Evolutionary conservation across 2,329 filamentous ascomycete species (phyloP), one percentile per base, ranked within the genome.

Genomic region (Fusarium papillatum): DNA sequence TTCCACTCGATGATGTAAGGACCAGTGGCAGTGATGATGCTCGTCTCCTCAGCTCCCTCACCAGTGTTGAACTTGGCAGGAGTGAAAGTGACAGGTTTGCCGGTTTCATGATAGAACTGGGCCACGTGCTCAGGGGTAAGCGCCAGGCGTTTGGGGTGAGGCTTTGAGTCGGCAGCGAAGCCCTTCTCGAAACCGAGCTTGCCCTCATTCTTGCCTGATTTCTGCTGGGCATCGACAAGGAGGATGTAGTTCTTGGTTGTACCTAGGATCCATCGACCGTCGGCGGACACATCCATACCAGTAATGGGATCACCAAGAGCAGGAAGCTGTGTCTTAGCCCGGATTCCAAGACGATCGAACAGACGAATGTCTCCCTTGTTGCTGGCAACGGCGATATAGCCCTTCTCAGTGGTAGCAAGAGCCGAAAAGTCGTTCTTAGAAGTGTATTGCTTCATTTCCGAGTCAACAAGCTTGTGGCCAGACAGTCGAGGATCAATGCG

Each of bases 341-440:
- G 97, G 86, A 98, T 97, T 17, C 97, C 97, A 3, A 99, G 91
- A 22, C 96, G 94, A 83, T 99, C 97, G 80, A 99, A 99, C 79
- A 99, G 92, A 66, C 97, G 95, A 73, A 99, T 95, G 78, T 99
- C 97, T 79, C 97, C 97, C 88, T 99, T 99, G 87, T 98, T 98
- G 65, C 95, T 98, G 0, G 97, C 96, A 10, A 99, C 96, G 7
- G 97, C 97, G 75, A 99, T 95, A 82, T 98, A 97, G 14, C 97
- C 97, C 86, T 98, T 96, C 81, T 98, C 95, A 0, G 97, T 99
- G 0, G 97, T 98, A 7, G 97, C 95, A 34, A 97, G 90, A 17
- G 96, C 94, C 0, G 96, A 98, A 85, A 99, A 99, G 80, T 98
- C 96, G 81, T 98, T 98, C 90, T 98, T 98, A 80, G 95, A 97